Conservation (phyloP, 129 eudicot species). For the Saposhnikovia divaricata region DNA sequence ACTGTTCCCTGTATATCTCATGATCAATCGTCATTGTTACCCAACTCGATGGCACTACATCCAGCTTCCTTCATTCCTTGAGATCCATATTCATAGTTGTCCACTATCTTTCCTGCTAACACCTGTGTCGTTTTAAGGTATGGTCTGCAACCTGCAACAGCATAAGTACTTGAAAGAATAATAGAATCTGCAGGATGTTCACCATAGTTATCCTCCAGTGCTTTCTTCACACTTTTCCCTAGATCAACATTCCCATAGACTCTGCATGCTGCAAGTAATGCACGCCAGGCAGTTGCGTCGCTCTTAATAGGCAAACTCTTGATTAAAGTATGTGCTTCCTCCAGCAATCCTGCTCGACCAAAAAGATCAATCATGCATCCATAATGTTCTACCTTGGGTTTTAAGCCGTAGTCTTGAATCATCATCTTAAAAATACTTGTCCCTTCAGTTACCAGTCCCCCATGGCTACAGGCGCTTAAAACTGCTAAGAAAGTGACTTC, state of each 20-base stretch:
- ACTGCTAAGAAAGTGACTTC: conserved; percentile 51
- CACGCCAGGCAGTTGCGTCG: conserved; percentile 38
- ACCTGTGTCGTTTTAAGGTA: neutral
- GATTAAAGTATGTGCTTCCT: conserved; percentile 44
- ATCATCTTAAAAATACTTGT: conserved; percentile 34
- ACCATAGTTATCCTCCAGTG: conserved; percentile 13
- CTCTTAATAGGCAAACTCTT: conserved; percentile 25
- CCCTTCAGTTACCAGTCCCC: conserved; percentile 54
- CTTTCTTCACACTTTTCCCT: conserved; percentile 23
- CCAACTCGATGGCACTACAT: conserved; percentile 24
- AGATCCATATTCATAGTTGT: conserved; percentile 10
- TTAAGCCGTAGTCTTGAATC: conserved; percentile 31
- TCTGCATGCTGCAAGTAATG: conserved; percentile 33
- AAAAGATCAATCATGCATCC: conserved; percentile 55
- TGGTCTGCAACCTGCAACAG: conserved; percentile 21
- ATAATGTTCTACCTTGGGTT: conserved; percentile 42
- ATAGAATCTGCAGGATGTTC: conserved; percentile 32
- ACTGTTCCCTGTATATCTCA: neutral
- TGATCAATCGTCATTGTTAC: neutral
- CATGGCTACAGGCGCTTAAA: conserved; percentile 59
- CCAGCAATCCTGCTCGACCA: conserved; percentile 52
- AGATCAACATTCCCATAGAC: conserved; percentile 26
- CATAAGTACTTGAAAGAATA: conserved; percentile 24
- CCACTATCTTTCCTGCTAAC: neutral
- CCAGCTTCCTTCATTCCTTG: conserved; percentile 28